Evolutionary conservation across 2,329 filamentous ascomycete species (phyloP).

Genomic region (Phoma sp.): DNA sequence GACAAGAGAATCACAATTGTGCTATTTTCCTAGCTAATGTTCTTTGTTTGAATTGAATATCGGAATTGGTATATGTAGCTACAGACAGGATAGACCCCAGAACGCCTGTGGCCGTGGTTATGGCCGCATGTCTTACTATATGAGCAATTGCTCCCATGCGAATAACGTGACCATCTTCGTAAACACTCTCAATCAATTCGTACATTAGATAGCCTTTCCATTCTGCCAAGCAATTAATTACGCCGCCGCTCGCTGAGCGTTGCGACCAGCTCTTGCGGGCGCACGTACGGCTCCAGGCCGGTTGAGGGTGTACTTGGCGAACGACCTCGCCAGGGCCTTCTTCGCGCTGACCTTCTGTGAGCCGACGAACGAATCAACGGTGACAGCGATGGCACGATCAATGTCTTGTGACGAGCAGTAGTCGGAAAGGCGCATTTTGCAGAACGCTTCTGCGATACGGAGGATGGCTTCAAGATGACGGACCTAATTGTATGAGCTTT

Average conservation of each 20-base stretch:
- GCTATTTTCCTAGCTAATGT: no score
- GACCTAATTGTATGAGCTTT: conserved; percentile 64
- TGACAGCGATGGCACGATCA: conserved; percentile 95
- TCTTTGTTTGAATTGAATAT: background rate
- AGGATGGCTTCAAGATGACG: conserved; percentile 98
- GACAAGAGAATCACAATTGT: no score
- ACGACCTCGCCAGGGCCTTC: conserved; percentile 90
- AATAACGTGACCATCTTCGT: background rate
- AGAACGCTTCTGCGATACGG: conserved; percentile 91
- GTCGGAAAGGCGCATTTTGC: conserved; percentile 96
- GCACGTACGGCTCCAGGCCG: conserved; percentile 51
- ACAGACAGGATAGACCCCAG: background rate
- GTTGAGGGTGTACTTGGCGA: conserved; percentile 81
- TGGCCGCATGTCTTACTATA: background rate
- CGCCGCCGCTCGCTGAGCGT: conserved; percentile 38
- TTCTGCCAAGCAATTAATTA: background rate
- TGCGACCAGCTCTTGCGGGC: conserved; percentile 32
- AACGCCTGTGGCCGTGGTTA: background rate
- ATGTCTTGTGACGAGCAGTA: conserved; percentile 91
- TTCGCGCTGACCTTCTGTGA: conserved; percentile 98
- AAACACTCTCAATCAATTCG: no score
- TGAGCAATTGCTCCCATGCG: background rate
- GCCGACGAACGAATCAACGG: conserved; percentile 93
- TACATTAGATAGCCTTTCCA: background rate
- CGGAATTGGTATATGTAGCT: conserved; percentile 11